Conservation (phyloP, 768 basidiomycete genomes). For the Cystobasidium ongulense region DNA sequence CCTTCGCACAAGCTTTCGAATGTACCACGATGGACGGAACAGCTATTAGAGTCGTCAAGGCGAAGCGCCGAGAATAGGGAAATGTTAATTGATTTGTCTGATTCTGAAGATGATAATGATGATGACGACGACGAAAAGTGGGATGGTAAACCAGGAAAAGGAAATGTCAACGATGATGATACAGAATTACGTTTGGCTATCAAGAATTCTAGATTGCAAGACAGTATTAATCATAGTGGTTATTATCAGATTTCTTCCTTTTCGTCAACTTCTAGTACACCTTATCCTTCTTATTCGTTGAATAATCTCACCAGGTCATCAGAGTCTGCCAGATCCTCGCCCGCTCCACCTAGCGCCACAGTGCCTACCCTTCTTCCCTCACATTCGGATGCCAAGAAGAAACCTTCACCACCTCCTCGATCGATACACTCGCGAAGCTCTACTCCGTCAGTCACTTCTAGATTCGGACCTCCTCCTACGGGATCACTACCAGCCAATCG, state of each 20-base stretch:
- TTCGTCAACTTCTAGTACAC: neutral
- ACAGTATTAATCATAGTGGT: neutral
- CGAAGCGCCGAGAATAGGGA: neutral
- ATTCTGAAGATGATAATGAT: neutral
- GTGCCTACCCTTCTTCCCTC: no score
- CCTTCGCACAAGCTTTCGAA: neutral
- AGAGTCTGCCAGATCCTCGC: neutral
- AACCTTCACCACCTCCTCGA: neutral
- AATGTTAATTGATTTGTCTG: constrained; percentile 8
- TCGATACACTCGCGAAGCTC: neutral
- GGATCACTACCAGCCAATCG: neutral
- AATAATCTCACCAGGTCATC: neutral
- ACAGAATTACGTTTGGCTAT: neutral
- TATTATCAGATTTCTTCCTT: neutral
- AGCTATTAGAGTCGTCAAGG: neutral
- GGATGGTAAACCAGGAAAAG: no score
- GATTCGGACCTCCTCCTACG: neutral
- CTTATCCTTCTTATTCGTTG: neutral
- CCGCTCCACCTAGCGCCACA: neutral
- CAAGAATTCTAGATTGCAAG: neutral
- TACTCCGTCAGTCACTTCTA: neutral
- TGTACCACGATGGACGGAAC: constrained; percentile 19
- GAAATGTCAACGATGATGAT: no score
- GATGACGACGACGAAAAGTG: neutral
- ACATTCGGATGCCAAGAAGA: neutral